Base-by-base conservation (phyloP, 2,329 filamentous ascomycete genomes). In the Colletotrichum abscissum region DNA sequence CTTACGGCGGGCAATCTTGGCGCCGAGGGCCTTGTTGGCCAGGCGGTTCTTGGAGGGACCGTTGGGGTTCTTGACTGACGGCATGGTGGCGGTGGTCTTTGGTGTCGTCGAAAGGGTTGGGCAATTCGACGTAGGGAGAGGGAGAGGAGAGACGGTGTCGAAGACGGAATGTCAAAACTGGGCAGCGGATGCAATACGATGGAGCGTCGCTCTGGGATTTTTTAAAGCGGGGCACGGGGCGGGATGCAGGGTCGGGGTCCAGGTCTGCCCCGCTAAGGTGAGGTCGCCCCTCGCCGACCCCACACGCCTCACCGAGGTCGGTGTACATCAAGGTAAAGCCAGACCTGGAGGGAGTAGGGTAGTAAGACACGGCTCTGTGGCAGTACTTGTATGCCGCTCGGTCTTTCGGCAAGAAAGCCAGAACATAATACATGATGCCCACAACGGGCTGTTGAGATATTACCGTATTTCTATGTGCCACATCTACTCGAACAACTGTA, bases 61-160 rank as follows among this genome's bases (percentile, higher is more conserved):
- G 85, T 91, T 91, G 78, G 88, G 89, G 82, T 90, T 91, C 76
- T 88, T 87, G 77, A 89, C 86, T 60, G 88, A 90, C 19, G 86
- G 85, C 88, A 89, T 90, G 24, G 67, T 80, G 75, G 68, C 78
- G 67, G 63, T 49, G 24, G 30, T 55, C 49, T 24, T 42, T 54
- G 9, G n/a, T 28, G 46, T 56, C 28, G 24, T 55, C 14, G 16
- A 28, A 26, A 5, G 35, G 26, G 6, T 28, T 33, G 19, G 4
- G n/a, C 11, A 9, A 22, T 16, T 30, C 38, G 12, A 26, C 22
- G 63, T 38, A 6, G 22, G 30, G 5, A 38, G 26, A 14, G n/a
- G 30, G 14, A 46, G 35, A n/a, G 22, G 56, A 60, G 55, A 19
- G 28, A 9, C 19, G 49, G 49, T 49, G 42, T 58, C 33, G 57